Evolutionary conservation across 225 moss, liverwort and hornwort species (phyloP).

Genomic region (Thuidium tamariscinum): DNA sequence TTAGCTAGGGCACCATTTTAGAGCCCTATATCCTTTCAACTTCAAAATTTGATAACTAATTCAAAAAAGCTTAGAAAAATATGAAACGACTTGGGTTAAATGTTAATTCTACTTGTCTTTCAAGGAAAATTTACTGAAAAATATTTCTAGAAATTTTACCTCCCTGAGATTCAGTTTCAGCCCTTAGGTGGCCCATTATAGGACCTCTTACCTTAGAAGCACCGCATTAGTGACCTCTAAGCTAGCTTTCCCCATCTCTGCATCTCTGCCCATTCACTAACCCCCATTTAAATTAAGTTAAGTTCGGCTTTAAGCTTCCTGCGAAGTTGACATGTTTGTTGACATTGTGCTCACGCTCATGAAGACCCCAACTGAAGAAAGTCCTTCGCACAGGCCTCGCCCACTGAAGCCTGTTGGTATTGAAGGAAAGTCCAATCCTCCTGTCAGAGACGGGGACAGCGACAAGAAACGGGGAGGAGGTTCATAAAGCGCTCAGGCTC

Average conservation of each 20-base stretch:
- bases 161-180: too few species aligned
- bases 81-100: too few species aligned
- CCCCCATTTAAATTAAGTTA: not conserved
- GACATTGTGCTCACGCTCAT: not conserved
- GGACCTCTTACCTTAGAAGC: too few species aligned
- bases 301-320: not conserved
- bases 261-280: not conserved
- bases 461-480: not conserved
- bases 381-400: not conserved
- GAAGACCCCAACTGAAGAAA: not conserved
- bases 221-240: not conserved
- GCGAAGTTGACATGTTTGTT: not conserved
- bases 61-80: too few species aligned
- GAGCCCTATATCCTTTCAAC: too few species aligned
- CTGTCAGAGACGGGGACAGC: not conserved
- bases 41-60: too few species aligned
- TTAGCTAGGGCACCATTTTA: too few species aligned
- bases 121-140: too few species aligned
- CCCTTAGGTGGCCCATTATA: too few species aligned
- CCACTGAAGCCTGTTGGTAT: not conserved
- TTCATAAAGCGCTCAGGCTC: not conserved
- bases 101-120: too few species aligned
- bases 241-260: not conserved
- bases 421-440: not conserved
- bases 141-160: too few species aligned